Evolutionary conservation across 805 yeast species (phyloP).

Genomic region (Lipomyces mesembrius): DNA sequence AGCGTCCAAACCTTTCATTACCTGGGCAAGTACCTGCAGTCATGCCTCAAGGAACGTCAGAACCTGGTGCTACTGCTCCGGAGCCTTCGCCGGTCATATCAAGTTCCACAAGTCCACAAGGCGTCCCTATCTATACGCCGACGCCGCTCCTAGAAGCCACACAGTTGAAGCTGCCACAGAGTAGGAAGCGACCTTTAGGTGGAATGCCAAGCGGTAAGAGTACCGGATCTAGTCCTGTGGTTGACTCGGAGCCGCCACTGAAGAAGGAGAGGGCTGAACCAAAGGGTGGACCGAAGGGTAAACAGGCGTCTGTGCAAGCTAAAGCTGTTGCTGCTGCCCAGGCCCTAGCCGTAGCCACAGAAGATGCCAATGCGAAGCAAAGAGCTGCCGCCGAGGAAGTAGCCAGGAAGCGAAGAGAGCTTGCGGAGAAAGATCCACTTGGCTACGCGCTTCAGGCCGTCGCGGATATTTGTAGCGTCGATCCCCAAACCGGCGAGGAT

Average conservation of each 20-base stretch:
- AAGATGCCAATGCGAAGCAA: constrained; percentile 17
- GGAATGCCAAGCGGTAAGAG: neutral
- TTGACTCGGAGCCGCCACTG: constrained; percentile 29
- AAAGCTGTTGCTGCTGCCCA: constrained; percentile 5
- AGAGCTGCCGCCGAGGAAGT: constrained; percentile 25
- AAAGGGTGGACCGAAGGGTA: constrained; percentile 3
- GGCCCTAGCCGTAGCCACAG: constrained; percentile 4
- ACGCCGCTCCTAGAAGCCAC: constrained; percentile 20
- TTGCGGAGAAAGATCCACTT: constrained; percentile 34
- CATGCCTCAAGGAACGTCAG: neutral
- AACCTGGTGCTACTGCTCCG: neutral
- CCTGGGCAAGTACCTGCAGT: neutral
- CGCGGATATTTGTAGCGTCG: constrained; percentile 31
- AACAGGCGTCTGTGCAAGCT: constrained; percentile 12
- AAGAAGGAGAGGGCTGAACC: constrained; percentile 23
- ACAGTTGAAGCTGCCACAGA: constrained; percentile 32
- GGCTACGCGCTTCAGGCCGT: constrained; percentile 32
- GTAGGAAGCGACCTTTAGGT: constrained; percentile 24
- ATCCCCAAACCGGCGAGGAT: constrained; percentile 21
- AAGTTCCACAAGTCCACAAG: constrained; percentile 28
- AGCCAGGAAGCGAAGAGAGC: constrained; percentile 22
- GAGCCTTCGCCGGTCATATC: constrained; percentile 21
- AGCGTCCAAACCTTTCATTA: neutral
- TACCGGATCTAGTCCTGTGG: constrained; percentile 9
- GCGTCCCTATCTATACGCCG: constrained; percentile 34